Evolutionary conservation across 305 asterid species (phyloP), one percentile per base, ranked within the genome.

Genomic region (Andrographis paniculata): DNA sequence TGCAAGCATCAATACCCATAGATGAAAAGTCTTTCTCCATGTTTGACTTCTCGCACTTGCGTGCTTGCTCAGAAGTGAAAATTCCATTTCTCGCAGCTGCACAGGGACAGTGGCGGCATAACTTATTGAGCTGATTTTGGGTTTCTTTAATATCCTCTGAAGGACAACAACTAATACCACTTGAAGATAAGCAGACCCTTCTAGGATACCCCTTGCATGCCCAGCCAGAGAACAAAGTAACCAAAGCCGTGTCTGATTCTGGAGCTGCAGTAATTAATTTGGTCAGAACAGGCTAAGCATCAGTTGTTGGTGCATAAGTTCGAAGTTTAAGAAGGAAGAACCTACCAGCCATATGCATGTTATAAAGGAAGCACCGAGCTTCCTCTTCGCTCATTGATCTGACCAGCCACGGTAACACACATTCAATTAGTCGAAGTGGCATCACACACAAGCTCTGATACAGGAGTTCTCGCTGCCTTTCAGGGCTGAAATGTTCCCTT

Each of bases 221-320:
- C 99, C 99, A 91, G 48, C 99, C 98, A 64, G 96, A 73, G 73
- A 86, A 91, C 53, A 91, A 74, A 10, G 99, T 91, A 41, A 91
- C 88, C 65, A 91, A 62, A 63, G 96, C 99, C 52, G 71, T 62
- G 62, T 91, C 99, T 14, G 94, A 72, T 44, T 78, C 75, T 18
- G 99, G 94, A 66, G 96, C 99, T 91, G 93, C 73, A 73, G 55
- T 18, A 61, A 63, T 60, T 48, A 64, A 62, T 31, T 38, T 56
- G 45, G 52, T 64, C 48, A 60, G 56, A 46, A 41, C 45, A 59
- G 36, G 42, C 23, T 20, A 59, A 14, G 63, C n/a, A n/a, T 46
- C 38, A 53, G 53, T 48, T 48, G 33, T 48, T 3, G 8, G 4
- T 24, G 4, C 30, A 24, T 24, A 4, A 24, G 30, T 24, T 24